A percentile compares a stretch with the other conserved stretches of the same genome.
Evolutionary conservation across 2,329 filamentous ascomycete genomes (phyloP).

Genomic region (Hypoxylon sp.): DNA sequence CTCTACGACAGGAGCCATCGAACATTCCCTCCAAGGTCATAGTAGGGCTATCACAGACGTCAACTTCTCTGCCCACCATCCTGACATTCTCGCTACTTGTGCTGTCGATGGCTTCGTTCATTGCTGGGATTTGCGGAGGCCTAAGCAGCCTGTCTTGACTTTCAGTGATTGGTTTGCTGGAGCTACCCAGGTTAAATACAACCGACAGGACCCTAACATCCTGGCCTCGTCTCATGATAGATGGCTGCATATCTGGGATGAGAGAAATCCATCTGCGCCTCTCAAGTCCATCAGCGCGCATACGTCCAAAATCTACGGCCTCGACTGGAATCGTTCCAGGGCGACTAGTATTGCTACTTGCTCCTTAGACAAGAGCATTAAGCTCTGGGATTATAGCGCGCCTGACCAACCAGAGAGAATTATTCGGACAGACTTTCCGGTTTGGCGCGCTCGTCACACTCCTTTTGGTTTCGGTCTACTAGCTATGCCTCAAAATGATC

Average conservation of each 20-base stretch:
- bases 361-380: constrained; percentile 91
- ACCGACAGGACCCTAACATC: constrained; percentile 86
- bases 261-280: constrained; percentile 82
- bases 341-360: constrained; percentile 84
- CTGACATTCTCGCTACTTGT: constrained; percentile 89
- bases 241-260: constrained; percentile 91
- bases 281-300: constrained; percentile 89
- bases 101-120: constrained; percentile 94
- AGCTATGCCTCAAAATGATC: constrained; percentile 92
- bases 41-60: constrained; percentile 94
- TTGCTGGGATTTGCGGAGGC: constrained; percentile 87
- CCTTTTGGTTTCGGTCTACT: constrained; percentile 89
- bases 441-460: constrained; percentile 92
- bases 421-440: constrained; percentile 86
- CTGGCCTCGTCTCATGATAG: constrained; percentile 92
- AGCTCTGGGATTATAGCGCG: constrained; percentile 86
- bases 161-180: constrained; percentile 96
- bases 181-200: constrained; percentile 96
- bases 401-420: constrained; percentile 79
- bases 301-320: constrained; percentile 92
- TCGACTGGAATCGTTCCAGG: constrained; percentile 91
- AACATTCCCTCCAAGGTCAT: constrained; percentile 89
- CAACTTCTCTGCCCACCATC: constrained; percentile 94
- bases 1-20: constrained; percentile 78
- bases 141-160: constrained; percentile 79